Evolutionary conservation across 192 early-diverging fungal genomes (phyloP), one percentile per base, ranked within the genome.

Genomic region (Allomyces macrogynus): DNA sequence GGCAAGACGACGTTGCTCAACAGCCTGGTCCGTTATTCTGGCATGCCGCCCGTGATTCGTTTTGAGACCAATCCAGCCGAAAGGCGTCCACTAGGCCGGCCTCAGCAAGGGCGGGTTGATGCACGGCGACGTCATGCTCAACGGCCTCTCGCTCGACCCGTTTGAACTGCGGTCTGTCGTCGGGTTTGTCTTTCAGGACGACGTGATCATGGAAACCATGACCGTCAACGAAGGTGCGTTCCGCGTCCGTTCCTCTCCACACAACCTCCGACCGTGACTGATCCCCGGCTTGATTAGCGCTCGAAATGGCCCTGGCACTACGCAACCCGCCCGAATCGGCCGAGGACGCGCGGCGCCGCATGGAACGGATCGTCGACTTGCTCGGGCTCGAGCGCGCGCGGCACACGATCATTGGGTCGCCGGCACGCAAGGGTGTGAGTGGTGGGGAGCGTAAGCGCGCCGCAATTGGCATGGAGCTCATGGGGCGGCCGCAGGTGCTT

Each of bases 381-480:
- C 74, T 89, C 44, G 78, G 80, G 62, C 68, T 89, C 26, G 75
- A 77, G 44, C 75, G 76, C 10, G 86, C 88, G 62, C 81, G 82
- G 61, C 78, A 78, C 62, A 70, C 84, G 65, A 89, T 87, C 65
- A 80, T 87, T 62, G 87, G 85, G 22, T 77, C 79, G 43, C 61
- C 76, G 1, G 65, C 70, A n/a, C 74, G 71, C 66, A 85, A 86
- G 68, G 86, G 85, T 12, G 70, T 89, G 10, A 83, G 81, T 23
- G 87, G 87, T 1, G 87, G 87, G 24, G 87, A 87, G 68, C 77
- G 81, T 60, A 87, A 87, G 67, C 83, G 87, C 23, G 79, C 80
- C 12, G 83, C 83, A 16, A 89, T 89, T 49, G 87, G 82, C 18
- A 80, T 80, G 78, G 86, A 89, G 67, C 76, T 84, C 60, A 74